A percentile compares a stretch with the other conserved stretches of the same genome.
phyloP scores from a whole-genome alignment of 2,329 filamentous ascomycete species.

The Beauveria brongniartii region DNA sequence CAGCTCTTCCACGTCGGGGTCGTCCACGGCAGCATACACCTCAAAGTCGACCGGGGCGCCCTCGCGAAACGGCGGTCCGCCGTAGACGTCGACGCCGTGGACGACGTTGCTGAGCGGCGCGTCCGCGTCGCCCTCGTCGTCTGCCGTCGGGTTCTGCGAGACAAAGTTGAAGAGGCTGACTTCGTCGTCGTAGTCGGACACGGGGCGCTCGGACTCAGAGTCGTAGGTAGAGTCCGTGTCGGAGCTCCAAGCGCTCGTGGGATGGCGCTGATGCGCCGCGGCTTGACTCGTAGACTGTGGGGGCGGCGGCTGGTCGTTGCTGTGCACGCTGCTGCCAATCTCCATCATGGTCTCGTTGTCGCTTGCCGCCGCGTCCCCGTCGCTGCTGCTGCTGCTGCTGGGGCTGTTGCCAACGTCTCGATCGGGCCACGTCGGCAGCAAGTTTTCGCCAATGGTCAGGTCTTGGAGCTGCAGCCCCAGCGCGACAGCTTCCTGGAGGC shows the following conservation, averaged over 20 bases:
- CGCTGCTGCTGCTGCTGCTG: no score
- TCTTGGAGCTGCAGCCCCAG: slow-evolving; percentile 16
- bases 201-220: not conserved
- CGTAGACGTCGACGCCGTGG: slow-evolving; percentile 20
- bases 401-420: not conserved
- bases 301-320: slow-evolving; percentile 1
- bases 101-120: slow-evolving; percentile 19
- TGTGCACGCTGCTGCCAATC: not conserved
- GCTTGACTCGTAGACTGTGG: not conserved
- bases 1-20: slow-evolving; percentile 19
- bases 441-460: slow-evolving; percentile 18
- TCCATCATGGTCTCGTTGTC: slow-evolving; percentile 9
- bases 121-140: slow-evolving; percentile 14
- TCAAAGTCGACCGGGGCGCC: slow-evolving; percentile 20
- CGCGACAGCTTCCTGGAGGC: slow-evolving; percentile 18
- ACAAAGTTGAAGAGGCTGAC: slow-evolving; percentile 16
- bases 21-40: slow-evolving; percentile 21
- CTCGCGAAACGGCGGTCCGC: not conserved
- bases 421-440: slow-evolving; percentile 23
- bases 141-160: not conserved
- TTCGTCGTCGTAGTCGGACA: slow-evolving; percentile 1
- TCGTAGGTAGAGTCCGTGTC: not conserved
- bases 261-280: not conserved
- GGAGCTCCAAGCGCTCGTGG: not conserved
- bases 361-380: not conserved